phyloP scores from a whole-genome alignment of 2,329 filamentous ascomycete species.

The Allantophomopsis lycopodina region DNA sequence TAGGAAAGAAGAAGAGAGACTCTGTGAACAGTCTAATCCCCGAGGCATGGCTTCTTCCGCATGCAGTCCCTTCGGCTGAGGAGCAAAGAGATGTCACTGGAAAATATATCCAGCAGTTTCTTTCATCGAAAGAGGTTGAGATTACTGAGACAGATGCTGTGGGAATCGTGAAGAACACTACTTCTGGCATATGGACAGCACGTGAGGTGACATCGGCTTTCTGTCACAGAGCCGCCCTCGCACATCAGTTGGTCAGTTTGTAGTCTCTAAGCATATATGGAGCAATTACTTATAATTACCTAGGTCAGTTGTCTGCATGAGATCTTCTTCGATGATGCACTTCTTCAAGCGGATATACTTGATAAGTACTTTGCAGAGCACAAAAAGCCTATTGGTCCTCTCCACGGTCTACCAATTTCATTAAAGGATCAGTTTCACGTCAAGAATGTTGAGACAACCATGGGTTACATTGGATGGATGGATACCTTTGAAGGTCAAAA shows the following conservation, averaged over 20 bases:
- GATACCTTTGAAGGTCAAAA: conserved; percentile 41
- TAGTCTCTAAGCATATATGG: conserved; percentile 28
- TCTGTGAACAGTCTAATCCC: conserved; percentile 39
- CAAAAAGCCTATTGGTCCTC: conserved; percentile 20
- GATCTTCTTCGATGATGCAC: conserved; percentile 37
- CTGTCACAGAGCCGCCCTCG: conserved; percentile 37
- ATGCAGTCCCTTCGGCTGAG: conserved; percentile 28
- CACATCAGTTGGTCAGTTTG: conserved; percentile 43
- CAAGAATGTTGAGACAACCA: conserved; percentile 22
- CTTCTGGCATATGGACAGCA: conserved; percentile 38
- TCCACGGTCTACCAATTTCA: conserved; percentile 26
- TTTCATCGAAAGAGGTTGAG: conserved; percentile 36
- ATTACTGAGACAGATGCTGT: conserved; percentile 48
- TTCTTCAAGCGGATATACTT: conserved; percentile 32
- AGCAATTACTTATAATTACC: conserved; percentile 23
- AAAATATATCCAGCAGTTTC: conserved; percentile 38
- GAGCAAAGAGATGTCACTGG: conserved; percentile 43
- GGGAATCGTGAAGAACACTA: conserved; percentile 38
- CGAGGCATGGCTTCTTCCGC: conserved; percentile 35
- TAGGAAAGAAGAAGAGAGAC: conserved; percentile 37
- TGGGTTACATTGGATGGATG: conserved; percentile 56
- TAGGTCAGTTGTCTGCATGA: conserved; percentile 46
- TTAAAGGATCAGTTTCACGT: conserved; percentile 23
- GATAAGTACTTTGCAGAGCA: conserved; percentile 32
- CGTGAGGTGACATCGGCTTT: conserved; percentile 37